Base-by-base conservation (phyloP, 345 rosid genomes). In the Aquilaria yunnanensis region DNA sequence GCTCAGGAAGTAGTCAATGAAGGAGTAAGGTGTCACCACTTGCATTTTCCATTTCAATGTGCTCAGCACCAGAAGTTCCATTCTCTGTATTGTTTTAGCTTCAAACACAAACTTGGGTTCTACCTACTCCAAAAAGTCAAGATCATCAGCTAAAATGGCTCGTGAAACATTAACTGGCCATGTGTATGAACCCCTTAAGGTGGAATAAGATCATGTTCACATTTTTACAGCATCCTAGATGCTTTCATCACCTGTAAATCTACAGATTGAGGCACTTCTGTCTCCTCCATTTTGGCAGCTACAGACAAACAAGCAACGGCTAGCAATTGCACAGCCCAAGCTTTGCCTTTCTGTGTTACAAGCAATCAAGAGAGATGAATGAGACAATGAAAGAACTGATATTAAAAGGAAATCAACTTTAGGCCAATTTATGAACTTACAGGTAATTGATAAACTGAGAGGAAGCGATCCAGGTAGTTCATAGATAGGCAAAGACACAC, bases 381-480 rank as follows among this genome's bases (percentile, higher is more conserved):
- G 6, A 29, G 10, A 9, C 43, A 37, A 37, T 33, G 51, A 30
- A 43, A 49, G 37, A 33, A 41, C 55, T 2, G 53, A 60, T 48
- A 47, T 33, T 54, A 51, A 10, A 37, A 23, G 23, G 23, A 23
- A 23, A 23, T 59, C 14, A 43, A 53, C 16, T 56, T 64, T 51
- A 13, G 51, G 43, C 7, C 47, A 12, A 11, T 43, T 51, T 51
- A 4, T 52, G 43, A 34, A 83, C 92, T 81, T 81, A 88, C 96
- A 54, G 87, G 81, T 51, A 88, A 64, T 48, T 85, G 82, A 75
- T 80, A 76, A 57, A 83, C 72, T 16, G 92, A 83, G 70, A 82
- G 71, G 78, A 88, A 85, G 7, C 92, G 80, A 70, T 88, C 90
- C 75, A 88, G 79, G 82, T 81, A 88, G 73, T 88, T 88, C 56